phyloP scores from a whole-genome alignment of 2,329 filamentous ascomycete genomes.

The Fusarium tuaranense region DNA sequence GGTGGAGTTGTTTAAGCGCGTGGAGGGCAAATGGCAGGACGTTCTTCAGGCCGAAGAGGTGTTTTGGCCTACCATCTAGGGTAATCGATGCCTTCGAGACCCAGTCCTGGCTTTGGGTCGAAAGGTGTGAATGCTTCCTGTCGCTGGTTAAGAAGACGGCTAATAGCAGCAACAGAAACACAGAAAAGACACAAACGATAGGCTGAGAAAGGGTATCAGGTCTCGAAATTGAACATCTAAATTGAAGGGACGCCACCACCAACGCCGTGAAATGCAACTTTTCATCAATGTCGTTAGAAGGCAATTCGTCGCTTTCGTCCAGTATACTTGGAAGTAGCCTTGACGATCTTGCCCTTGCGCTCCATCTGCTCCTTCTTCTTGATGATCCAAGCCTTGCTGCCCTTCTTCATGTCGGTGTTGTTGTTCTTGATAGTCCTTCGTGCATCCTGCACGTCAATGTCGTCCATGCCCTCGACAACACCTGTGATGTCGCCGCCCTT shows the following conservation, averaged over 20 bases:
- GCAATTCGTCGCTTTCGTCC: slow-evolving; percentile 85
- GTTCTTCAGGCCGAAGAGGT: slow-evolving; percentile 67
- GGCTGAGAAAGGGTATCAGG: slow-evolving; percentile 36
- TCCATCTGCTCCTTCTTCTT: slow-evolving; percentile 95
- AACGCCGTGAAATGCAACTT: slow-evolving; percentile 48
- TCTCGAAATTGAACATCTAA: slow-evolving; percentile 38
- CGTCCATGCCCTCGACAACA: slow-evolving; percentile 89
- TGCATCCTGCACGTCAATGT: slow-evolving; percentile 83
- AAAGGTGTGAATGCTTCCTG: neutral
- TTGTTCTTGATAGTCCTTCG: slow-evolving; percentile 62
- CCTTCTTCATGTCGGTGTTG: slow-evolving; percentile 76
- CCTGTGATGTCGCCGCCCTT: slow-evolving; percentile 85
- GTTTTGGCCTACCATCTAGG: slow-evolving; percentile 65
- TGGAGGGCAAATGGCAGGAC: slow-evolving; percentile 59
- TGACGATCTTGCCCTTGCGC: slow-evolving; percentile 93
- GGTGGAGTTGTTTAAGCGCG: slow-evolving; percentile 51
- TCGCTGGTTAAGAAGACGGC: neutral
- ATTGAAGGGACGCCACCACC: slow-evolving; percentile 32
- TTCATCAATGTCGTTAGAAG: slow-evolving; percentile 65
- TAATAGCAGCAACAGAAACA: neutral
- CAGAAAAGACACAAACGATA: neutral
- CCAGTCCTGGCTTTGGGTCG: neutral
- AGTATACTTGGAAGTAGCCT: slow-evolving; percentile 92
- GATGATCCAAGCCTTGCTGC: slow-evolving; percentile 85
- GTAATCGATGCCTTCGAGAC: neutral